phyloP scores from a whole-genome alignment of 345 rosid genomes.

The Camelina sativa region DNA sequence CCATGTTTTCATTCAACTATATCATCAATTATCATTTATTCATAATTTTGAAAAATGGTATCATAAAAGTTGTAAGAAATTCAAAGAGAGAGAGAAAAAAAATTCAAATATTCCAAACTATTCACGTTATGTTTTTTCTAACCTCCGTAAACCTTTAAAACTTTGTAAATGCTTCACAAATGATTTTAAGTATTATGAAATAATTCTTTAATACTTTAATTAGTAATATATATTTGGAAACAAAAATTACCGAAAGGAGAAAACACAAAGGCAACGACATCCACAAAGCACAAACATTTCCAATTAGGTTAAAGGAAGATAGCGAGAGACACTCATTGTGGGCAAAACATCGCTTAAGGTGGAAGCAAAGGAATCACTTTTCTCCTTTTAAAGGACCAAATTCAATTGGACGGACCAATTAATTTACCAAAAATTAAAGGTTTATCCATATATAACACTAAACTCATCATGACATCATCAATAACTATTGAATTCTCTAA shows the following conservation, averaged over 20 bases:
- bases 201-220: no score
- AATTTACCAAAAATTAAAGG: constrained; percentile 1
- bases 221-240: not conserved
- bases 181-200: not conserved
- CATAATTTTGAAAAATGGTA: no score
- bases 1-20: no score
- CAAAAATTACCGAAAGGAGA: constrained; percentile 2
- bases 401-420: constrained; percentile 51
- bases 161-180: not conserved
- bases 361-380: constrained; percentile 61
- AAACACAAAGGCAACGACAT: constrained; percentile 34
- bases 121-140: no score
- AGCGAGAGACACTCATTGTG: constrained; percentile 49
- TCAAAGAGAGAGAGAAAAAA: no score
- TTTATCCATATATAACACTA: constrained; percentile 11
- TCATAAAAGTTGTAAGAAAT: no score
- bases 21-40: no score
- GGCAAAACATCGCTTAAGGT: constrained; percentile 64
- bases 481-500: not conserved
- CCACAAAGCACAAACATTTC: constrained; percentile 38
- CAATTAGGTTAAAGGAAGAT: constrained; percentile 50
- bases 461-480: not conserved
- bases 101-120: no score
- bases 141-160: not conserved
- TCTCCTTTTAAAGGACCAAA: constrained; percentile 50